A percentile compares a stretch with the other conserved stretches of the same genome.
These are phyloP conservation scores for Trichoderma endophyticum DNA, from an alignment of 2,329 filamentous ascomycete species.

Conservation along the genomic window DNA sequence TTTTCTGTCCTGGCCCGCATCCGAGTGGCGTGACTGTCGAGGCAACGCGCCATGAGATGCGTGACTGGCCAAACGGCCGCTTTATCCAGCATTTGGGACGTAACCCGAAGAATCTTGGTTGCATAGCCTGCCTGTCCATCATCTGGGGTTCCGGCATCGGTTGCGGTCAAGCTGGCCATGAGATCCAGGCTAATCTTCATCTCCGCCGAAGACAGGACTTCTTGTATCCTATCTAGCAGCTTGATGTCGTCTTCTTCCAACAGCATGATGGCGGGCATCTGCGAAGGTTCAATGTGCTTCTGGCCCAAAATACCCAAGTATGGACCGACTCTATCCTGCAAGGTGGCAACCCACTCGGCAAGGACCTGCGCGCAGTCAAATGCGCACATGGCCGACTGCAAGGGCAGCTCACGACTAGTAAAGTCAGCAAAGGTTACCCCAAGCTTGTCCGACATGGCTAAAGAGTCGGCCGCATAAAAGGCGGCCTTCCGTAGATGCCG, in stretches of 20 bases:
- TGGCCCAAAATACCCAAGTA: constrained; percentile 85
- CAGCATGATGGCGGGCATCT: constrained; percentile 84
- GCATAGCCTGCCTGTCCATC: constrained; percentile 71
- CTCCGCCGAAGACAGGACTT: constrained; percentile 73
- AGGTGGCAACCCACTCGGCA: constrained; percentile 87
- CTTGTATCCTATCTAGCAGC: constrained; percentile 75
- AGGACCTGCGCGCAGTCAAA: constrained; percentile 94
- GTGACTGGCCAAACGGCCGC: constrained; percentile 83
- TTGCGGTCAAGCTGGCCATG: constrained; percentile 45
- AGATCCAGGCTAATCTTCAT: constrained; percentile 67
- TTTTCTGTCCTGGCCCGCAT: constrained; percentile 52
- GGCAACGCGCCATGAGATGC: constrained; percentile 52
- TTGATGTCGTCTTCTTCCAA: constrained; percentile 90
- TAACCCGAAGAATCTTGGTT: constrained; percentile 78
- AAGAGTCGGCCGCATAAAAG: constrained; percentile 87
- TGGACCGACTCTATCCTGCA: constrained; percentile 89
- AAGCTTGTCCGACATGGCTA: constrained; percentile 82
- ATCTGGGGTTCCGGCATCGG: constrained; percentile 52
- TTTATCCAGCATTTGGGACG: constrained; percentile 82
- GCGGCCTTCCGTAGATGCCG: constrained; percentile 90
- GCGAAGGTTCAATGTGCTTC: constrained; percentile 72
- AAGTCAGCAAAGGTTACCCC: constrained; percentile 83
- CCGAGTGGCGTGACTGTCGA: constrained; percentile 53
- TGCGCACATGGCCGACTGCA: constrained; percentile 87
- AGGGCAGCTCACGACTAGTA: constrained; percentile 77